A percentile compares a stretch with the other conserved stretches of the same genome.
phyloP scores from a whole-genome alignment of 768 basidiomycete genomes.

The Lactarius akahatsu region DNA sequence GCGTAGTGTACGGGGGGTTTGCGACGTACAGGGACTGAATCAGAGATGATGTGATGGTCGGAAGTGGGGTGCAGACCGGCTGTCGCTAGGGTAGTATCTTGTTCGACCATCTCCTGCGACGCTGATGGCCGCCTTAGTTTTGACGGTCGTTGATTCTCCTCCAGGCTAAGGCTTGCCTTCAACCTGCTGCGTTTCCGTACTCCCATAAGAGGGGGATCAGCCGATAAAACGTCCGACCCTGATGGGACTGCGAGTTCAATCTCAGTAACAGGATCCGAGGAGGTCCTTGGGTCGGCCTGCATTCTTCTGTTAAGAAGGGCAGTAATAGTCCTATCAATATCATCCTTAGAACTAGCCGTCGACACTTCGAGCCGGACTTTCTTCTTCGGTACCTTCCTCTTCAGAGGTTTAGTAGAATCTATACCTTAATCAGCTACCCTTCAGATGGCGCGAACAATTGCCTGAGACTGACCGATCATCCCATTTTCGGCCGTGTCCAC shows the following conservation, averaged over 20 bases:
- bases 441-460: not conserved
- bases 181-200: not conserved
- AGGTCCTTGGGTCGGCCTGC: not conserved
- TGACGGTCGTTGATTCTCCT: not conserved
- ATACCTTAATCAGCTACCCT: not conserved
- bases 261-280: not conserved
- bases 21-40: not conserved
- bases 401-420: constrained; percentile 8
- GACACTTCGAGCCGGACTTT: not conserved
- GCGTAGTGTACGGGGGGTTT: not conserved
- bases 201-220: not conserved
- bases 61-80: not conserved
- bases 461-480: constrained; percentile 13
- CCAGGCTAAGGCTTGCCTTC: not conserved
- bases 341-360: constrained; percentile 3
- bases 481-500: not conserved
- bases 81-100: not conserved
- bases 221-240: not conserved
- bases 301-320: constrained; percentile 15
- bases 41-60: not conserved
- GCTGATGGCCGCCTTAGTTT: not conserved
- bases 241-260: not conserved
- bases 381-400: constrained; percentile 5
- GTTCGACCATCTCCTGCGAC: not conserved
- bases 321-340: constrained; percentile 24